A percentile compares a stretch with the other conserved stretches of the same genome.
These are phyloP conservation scores for Colletotrichum paranaense DNA, from an alignment of 2,329 filamentous ascomycete genomes.

Conservation along the genomic window DNA sequence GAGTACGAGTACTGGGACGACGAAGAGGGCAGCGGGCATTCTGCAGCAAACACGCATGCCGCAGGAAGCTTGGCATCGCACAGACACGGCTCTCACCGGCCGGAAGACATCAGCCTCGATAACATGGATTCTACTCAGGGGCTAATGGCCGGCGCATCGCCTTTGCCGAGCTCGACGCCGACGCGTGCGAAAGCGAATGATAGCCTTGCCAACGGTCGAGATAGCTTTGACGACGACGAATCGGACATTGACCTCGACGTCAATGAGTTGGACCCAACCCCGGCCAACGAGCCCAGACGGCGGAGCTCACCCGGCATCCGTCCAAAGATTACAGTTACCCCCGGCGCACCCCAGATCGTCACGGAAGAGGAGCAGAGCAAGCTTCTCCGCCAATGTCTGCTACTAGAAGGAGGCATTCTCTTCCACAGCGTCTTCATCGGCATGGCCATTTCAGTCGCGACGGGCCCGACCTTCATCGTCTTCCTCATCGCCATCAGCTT, in stretches of 20 bases:
- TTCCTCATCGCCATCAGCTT: constrained; percentile 85
- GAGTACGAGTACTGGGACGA: constrained; percentile 60
- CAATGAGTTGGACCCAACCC: constrained; percentile 66
- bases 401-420: constrained; percentile 85
- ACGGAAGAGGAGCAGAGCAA: constrained; percentile 71
- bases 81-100: constrained; percentile 53
- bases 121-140: constrained; percentile 65
- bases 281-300: constrained; percentile 33
- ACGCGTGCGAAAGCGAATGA: constrained; percentile 37
- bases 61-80: constrained; percentile 50
- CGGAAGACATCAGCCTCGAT: constrained; percentile 61
- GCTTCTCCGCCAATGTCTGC: constrained; percentile 79
- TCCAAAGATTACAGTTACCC: constrained; percentile 33
- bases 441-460: constrained; percentile 86
- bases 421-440: constrained; percentile 90
- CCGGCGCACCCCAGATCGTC: constrained; percentile 26
- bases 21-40: constrained; percentile 51
- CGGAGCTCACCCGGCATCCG: constrained; percentile 43
- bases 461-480: constrained; percentile 81
- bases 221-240: constrained; percentile 54
- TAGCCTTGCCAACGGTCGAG: constrained; percentile 24
- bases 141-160: constrained; percentile 69
- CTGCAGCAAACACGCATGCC: constrained; percentile 32
- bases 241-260: constrained; percentile 70
- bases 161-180: constrained; percentile 66